Conservation (phyloP, 148 eudicot species). For the Agrostemma githago region DNA sequence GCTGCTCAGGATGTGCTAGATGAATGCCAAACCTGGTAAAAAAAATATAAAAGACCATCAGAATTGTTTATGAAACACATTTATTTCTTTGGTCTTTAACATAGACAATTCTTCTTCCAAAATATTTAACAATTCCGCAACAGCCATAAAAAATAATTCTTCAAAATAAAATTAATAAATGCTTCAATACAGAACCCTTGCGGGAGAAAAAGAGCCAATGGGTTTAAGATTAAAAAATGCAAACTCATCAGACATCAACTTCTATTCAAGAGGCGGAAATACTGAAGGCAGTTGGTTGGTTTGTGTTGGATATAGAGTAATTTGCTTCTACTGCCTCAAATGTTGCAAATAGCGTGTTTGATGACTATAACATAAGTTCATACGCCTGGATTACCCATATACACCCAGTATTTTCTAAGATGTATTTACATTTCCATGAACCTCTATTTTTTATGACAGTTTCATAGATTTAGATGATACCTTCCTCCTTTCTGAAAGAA, state of each 20-base stretch:
- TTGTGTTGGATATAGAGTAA: not conserved
- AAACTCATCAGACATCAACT: not conserved
- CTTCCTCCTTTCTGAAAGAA: not conserved
- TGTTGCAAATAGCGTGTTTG: not conserved
- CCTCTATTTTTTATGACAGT: constrained; percentile 1
- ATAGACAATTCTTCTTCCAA: constrained; percentile 2
- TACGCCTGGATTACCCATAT: not conserved
- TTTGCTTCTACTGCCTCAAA: not conserved
- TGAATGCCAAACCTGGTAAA: constrained; percentile 47
- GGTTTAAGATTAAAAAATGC: not conserved
- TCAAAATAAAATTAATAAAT: not conserved
- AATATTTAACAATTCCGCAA: not conserved
- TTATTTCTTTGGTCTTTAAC: not conserved
- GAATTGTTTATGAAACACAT: constrained; percentile 1
- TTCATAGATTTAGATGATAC: not conserved
- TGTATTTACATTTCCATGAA: not conserved
- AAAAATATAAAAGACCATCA: constrained; percentile 12
- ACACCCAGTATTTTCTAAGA: not conserved
- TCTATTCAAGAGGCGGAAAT: constrained; percentile 3
- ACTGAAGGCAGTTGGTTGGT: not conserved
- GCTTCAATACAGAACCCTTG: not conserved
- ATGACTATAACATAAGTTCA: not conserved
- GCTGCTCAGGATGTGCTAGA: constrained; percentile 66
- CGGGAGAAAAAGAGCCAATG: not conserved
- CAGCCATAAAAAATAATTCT: not conserved